Conservation (phyloP, 169 alveolate species). For the Eimeria maxima region DNA sequence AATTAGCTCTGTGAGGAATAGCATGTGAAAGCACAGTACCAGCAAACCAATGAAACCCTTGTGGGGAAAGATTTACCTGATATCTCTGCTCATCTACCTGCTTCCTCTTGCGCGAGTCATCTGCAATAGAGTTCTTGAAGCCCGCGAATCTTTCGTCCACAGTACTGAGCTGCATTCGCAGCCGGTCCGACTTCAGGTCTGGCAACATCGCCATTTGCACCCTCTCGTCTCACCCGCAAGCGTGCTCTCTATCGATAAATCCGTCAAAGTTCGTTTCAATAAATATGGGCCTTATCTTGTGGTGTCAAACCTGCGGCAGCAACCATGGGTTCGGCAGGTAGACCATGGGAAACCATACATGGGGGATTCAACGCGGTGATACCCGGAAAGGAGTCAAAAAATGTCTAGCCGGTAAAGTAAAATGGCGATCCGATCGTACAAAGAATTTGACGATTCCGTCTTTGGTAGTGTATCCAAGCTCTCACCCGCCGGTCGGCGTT, state of each 20-base stretch:
- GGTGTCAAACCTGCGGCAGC: background rate
- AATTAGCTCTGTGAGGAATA: background rate
- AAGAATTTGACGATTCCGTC: background rate
- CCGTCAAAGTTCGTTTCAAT: background rate
- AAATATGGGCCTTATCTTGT: background rate
- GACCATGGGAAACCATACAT: background rate
- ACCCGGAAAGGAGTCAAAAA: background rate
- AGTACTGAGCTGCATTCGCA: conserved; percentile 81
- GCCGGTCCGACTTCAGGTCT: conserved; percentile 80
- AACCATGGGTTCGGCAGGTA: background rate
- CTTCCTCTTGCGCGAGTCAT: conserved; percentile 77
- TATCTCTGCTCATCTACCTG: conserved; percentile 80
- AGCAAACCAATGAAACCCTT: background rate
- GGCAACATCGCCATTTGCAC: conserved; percentile 52
- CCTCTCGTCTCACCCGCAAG: background rate
- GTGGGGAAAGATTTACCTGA: conserved; percentile 41
- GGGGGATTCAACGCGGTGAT: background rate
- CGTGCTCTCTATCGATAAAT: background rate
- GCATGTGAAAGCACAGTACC: background rate
- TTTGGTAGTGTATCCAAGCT: background rate
- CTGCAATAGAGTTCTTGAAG: conserved; percentile 80
- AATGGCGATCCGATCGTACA: background rate
- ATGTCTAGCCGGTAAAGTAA: background rate
- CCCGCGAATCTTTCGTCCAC: conserved; percentile 85
- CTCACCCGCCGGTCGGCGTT: background rate